Evolutionary conservation across 352 stramenopile species (phyloP), one percentile per base, ranked within the genome.

Genomic region (Phytopythium montanum): DNA sequence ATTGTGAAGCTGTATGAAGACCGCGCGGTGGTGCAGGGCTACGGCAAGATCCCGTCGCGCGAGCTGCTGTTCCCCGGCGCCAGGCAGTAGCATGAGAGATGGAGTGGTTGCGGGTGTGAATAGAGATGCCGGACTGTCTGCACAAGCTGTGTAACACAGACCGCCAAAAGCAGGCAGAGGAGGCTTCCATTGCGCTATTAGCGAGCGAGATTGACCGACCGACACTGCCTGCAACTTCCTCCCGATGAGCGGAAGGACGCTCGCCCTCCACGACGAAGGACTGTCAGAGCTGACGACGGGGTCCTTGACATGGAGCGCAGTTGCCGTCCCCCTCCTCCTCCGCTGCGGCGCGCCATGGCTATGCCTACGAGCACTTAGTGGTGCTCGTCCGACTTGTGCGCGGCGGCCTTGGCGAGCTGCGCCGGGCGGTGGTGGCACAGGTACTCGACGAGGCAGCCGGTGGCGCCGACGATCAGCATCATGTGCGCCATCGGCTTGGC

Each of bases 401-500:
- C 57, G 25, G 45, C 57, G 25, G 45, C 57, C 46, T 50, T 58
- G 33, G 57, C 46, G 21, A 21, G 23, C 57, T 41, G 31, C 21
- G 46, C 46, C 46, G 57, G 39, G 33, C 81, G 64, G 78, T 90
- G 78, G 69, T 90, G 81, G 68, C 69, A 79, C 73, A 73, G 85
- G 56, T 65, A 90, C 68, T 90, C 81, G 2, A 88, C 58, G 29
- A 65, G 70, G 59, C 72, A 73, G 54, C 81, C 81, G 14, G 81
- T 75, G 26, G 61, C 66, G 50, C 78, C 81, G 52, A 85, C 59
- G 56, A 88, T 79, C 33, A 88, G 64, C 78, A 90, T 90, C 76
- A 90, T 90, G 75, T 90, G 81, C 62, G 66, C 79, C 31, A 90
- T 59, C 29, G 81, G 81, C 68, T 86, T 87, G 51, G 72, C 62